These are phyloP conservation scores for Stachybotrys elegans DNA, from an alignment of 2,329 filamentous ascomycete genomes.

Conservation along the genomic window DNA sequence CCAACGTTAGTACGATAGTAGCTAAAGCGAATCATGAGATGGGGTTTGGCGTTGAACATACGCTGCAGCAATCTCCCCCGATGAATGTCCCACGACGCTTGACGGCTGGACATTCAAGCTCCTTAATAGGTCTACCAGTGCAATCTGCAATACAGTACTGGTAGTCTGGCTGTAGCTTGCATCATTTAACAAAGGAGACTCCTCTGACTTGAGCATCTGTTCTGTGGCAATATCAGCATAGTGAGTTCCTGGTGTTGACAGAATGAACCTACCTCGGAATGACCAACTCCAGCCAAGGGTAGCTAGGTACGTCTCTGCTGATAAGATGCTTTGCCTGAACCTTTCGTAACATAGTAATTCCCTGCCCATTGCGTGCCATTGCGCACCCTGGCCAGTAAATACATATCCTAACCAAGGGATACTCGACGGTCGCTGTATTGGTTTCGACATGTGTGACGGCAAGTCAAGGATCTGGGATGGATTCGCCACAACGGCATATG, in stretches of 20 bases:
- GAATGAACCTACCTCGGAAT: neutral
- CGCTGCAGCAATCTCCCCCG: neutral
- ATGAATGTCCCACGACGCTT: neutral
- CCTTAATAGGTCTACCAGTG: neutral
- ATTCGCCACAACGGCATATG: neutral
- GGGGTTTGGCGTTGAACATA: neutral
- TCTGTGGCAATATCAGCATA: neutral
- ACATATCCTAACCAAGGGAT: constrained; percentile 11
- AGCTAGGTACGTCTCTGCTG: neutral
- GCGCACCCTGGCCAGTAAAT: neutral
- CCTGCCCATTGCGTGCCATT: neutral
- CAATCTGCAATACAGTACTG: neutral
- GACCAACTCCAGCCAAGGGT: neutral
- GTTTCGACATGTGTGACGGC: neutral
- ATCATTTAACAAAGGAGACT: neutral
- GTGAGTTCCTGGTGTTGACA: neutral
- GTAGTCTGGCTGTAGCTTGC: neutral
- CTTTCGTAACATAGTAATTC: neutral
- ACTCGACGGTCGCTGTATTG: constrained; percentile 4
- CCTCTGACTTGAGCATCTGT: neutral
- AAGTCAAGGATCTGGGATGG: neutral
- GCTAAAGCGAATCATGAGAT: neutral
- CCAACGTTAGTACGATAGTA: neutral
- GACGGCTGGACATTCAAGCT: neutral
- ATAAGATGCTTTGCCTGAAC: neutral